Evolutionary conservation across 2,329 filamentous ascomycete genomes (phyloP), one percentile per base, ranked within the genome.

Genomic region (Juglanconis oblonga): DNA sequence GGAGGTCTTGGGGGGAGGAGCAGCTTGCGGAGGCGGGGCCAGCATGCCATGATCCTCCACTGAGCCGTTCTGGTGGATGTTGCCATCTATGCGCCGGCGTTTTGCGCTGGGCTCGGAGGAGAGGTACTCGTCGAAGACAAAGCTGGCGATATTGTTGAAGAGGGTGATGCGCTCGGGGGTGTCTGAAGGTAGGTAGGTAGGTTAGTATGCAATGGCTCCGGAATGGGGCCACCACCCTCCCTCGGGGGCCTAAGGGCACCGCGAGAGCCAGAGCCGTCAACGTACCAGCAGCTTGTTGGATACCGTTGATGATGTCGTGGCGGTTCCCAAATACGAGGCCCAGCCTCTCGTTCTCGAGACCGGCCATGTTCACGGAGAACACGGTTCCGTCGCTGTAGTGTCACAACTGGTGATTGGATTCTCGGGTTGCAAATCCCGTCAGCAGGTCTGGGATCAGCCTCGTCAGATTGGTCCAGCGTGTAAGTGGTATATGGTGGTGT

Each of bases 221-320:
- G 1, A 24, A 24, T 24, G 17, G 2, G 17, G 17, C 17, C 17
- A 24, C 17, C 17, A 24, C 17, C 17, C 17, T 24, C 17, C 17
- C 17, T 24, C 17, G 17, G 1, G 17, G 17, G 17, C 17, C 17
- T 24, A 24, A 24, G 17, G 17, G 17, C 17, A 24, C 17, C 17
- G 17, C 17, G 17, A 24, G 17, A 24, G 17, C 17, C 17, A 24
- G 17, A 24, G 40, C 31, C 11, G 14, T 31, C 32, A 24, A 64
- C 75, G 63, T 74, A 85, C 82, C 81, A 32, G 83, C 82, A 61
- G 79, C 80, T 64, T 75, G 72, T 61, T 78, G 73, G 67, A 87
- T 86, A 59, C 76, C 77, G 11, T 78, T 70, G 17, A 87, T 67
- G 61, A 87, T 81, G 64, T 87, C 83, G 6, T 82, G 82, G 52